These are phyloP conservation scores for Ophiognomonia clavigignenti-juglandacearum DNA, from an alignment of 2,329 filamentous ascomycete genomes.

Conservation along the genomic window DNA sequence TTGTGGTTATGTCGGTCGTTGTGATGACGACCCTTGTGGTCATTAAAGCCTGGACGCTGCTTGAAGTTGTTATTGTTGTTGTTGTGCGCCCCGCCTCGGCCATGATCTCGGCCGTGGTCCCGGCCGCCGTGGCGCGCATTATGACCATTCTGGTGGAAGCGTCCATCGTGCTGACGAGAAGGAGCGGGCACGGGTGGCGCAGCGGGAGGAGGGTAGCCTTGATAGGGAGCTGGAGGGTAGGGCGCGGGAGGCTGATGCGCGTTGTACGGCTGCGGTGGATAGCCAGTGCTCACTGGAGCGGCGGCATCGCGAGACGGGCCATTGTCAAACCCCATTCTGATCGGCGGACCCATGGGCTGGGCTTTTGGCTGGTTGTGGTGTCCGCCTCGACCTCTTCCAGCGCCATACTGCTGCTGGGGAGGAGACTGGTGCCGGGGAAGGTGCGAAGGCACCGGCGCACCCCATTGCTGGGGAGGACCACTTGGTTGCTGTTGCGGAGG, in stretches of 20 bases:
- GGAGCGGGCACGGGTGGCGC: constrained; percentile 23
- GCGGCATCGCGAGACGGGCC: constrained; percentile 32
- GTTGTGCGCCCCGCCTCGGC: constrained; percentile 34
- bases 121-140: constrained; percentile 31
- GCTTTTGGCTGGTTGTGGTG: constrained; percentile 32
- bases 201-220: constrained; percentile 33
- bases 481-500: constrained; percentile 28
- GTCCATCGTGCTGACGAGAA: constrained; percentile 23
- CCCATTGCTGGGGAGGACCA: constrained; percentile 38
- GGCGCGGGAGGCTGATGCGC: constrained; percentile 21
- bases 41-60: constrained; percentile 32
- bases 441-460: constrained; percentile 25
- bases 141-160: constrained; percentile 31
- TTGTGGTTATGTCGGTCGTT: constrained; percentile 22
- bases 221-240: constrained; percentile 27
- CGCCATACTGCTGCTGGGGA: constrained; percentile 31
- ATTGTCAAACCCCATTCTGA: constrained; percentile 50
- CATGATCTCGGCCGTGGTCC: constrained; percentile 31
- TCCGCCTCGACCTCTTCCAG: constrained; percentile 37
- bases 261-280: constrained; percentile 30
- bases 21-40: constrained; percentile 29
- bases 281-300: constrained; percentile 41
- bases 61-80: constrained; percentile 22
- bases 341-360: constrained; percentile 48
- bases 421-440: constrained; percentile 23